These are phyloP conservation scores for Pezizomycotina sp. DNA, from an alignment of 2,329 filamentous ascomycete genomes.

Conservation along the genomic window DNA sequence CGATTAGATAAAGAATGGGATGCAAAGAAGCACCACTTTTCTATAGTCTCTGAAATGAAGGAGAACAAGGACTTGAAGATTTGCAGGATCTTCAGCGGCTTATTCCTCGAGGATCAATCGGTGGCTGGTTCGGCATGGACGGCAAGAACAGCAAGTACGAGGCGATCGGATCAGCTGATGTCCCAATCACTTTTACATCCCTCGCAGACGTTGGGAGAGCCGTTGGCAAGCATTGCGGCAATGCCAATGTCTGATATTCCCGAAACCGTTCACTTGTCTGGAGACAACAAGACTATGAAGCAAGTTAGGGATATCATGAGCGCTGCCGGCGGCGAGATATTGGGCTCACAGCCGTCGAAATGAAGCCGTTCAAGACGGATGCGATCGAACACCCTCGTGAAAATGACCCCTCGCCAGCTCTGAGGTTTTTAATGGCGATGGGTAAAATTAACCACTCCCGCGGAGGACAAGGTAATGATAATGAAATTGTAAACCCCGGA, in stretches of 20 bases:
- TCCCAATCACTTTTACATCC: constrained; percentile 27
- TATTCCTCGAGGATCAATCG: constrained; percentile 28
- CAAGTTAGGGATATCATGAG: constrained; percentile 26
- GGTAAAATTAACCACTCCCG: constrained; percentile 25
- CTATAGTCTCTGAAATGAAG: constrained; percentile 19
- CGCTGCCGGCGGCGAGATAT: constrained; percentile 23
- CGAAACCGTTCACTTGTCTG: constrained; percentile 24
- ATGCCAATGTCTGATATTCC: constrained; percentile 23
- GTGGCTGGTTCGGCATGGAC: constrained; percentile 28
- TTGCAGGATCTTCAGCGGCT: constrained; percentile 27
- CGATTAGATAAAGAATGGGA: no score
- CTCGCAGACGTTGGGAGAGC: constrained; percentile 27
- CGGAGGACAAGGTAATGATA: constrained; percentile 24
- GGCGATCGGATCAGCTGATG: constrained; percentile 24
- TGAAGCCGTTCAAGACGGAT: constrained; percentile 24
- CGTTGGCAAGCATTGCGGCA: constrained; percentile 25
- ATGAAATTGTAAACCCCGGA: constrained; percentile 26
- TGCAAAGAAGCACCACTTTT: constrained; percentile 26
- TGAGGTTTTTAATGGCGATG: constrained; percentile 29
- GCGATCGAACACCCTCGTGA: constrained; percentile 18
- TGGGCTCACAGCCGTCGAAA: constrained; percentile 22
- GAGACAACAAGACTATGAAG: constrained; percentile 23
- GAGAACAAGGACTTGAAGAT: constrained; percentile 21
- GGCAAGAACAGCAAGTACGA: constrained; percentile 26
- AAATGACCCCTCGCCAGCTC: constrained; percentile 24